phyloP scores from a whole-genome alignment of 257 asterid species.

The Fraxinus excelsior region DNA sequence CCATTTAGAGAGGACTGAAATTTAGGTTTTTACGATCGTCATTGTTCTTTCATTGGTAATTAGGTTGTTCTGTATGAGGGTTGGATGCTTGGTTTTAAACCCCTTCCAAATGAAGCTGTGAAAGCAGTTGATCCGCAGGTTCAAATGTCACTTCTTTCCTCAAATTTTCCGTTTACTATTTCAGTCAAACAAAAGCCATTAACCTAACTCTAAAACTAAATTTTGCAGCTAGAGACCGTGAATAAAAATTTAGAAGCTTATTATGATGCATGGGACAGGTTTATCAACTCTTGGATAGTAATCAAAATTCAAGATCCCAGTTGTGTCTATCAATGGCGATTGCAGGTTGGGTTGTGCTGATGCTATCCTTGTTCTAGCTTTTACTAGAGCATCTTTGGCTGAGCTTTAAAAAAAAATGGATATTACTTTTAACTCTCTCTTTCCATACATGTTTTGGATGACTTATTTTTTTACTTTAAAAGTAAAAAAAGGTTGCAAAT shows the following conservation, averaged over 20 bases:
- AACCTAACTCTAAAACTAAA: constrained; percentile 23
- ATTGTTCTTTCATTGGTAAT: constrained; percentile 21
- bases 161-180: background rate
- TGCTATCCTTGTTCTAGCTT: constrained; percentile 19
- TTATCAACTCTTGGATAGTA: constrained; percentile 84
- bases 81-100: constrained; percentile 99
- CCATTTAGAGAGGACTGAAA: background rate
- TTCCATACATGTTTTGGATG: background rate
- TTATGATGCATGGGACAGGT: constrained; percentile 90
- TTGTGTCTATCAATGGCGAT: constrained; percentile 87
- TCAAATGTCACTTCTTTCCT: constrained; percentile 13
- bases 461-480: background rate
- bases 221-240: constrained; percentile 72
- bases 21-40: background rate
- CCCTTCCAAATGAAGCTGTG: constrained; percentile 69
- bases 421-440: no score
- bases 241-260: constrained; percentile 82
- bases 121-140: constrained; percentile 95
- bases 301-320: constrained; percentile 91
- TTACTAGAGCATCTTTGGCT: background rate
- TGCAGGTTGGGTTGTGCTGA: constrained; percentile 54
- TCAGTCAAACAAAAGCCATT: background rate
- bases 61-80: constrained; percentile 96
- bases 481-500: no score
- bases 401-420: background rate